These are phyloP conservation scores for Phlegmacium glaucopus DNA, from an alignment of 768 basidiomycete genomes.

Conservation along the genomic window DNA sequence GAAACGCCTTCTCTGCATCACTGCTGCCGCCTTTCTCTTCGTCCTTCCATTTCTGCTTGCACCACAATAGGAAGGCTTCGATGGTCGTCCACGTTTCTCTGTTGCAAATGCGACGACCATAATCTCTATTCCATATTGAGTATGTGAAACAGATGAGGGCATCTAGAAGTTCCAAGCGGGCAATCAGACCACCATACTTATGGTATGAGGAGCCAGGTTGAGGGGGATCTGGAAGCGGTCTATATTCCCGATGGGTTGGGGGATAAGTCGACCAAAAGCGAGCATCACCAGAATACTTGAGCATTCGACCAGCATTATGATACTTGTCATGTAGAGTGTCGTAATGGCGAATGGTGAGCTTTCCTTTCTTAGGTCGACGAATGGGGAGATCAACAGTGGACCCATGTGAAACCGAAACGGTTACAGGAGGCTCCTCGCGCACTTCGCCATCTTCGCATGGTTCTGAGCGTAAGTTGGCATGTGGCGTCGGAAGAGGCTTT, in stretches of 20 bases:
- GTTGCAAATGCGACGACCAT: slow-evolving; percentile 50
- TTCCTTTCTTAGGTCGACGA: slow-evolving; percentile 64
- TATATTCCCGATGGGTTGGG: slow-evolving; percentile 59
- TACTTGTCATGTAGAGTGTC: slow-evolving; percentile 68
- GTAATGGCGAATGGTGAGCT: slow-evolving; percentile 42
- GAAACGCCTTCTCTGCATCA: slow-evolving; percentile 59
- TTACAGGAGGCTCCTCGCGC: slow-evolving; percentile 37
- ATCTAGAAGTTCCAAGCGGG: slow-evolving; percentile 76
- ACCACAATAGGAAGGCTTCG: slow-evolving; percentile 67
- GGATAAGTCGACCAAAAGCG: slow-evolving; percentile 75
- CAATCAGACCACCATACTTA: slow-evolving; percentile 71
- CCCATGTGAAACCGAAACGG: slow-evolving; percentile 19
- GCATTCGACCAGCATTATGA: slow-evolving; percentile 62
- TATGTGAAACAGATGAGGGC: slow-evolving; percentile 83
- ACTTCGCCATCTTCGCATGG: slow-evolving; percentile 56
- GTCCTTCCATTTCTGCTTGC: slow-evolving; percentile 63
- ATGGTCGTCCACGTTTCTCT: slow-evolving; percentile 66
- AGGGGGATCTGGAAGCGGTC: slow-evolving; percentile 61
- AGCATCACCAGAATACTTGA: slow-evolving; percentile 83
- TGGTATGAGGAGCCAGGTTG: slow-evolving; percentile 67
- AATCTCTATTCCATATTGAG: slow-evolving; percentile 77
- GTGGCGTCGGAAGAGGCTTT: slow-evolving; percentile 21
- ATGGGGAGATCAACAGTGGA: slow-evolving; percentile 48
- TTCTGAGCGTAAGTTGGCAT: slow-evolving; percentile 32
- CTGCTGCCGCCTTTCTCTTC: slow-evolving; percentile 40